Base-by-base conservation (phyloP, 2,329 filamentous ascomycete genomes). In the Ramularia collo-cygni region DNA sequence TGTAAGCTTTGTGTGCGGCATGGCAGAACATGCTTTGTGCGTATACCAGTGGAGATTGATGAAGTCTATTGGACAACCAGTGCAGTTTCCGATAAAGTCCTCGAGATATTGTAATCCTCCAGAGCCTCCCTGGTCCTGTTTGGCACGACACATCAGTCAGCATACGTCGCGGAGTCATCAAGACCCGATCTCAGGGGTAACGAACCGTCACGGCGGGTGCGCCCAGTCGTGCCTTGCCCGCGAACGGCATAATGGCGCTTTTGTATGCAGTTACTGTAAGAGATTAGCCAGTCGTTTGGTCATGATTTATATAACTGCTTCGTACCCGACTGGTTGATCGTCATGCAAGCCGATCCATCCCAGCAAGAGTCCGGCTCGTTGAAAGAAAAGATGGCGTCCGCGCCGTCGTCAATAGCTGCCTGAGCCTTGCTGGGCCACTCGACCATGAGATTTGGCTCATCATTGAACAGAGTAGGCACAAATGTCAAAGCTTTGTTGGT, bases 341-440 rank as follows among this genome's bases (percentile, higher is more conserved):
- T 57, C 61, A 80, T 55, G 65, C 79, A 74, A 48, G 75, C 65
- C 62, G 82, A 77, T 18, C 59, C 60, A 8, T 50, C 51, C 46
- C 72, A 43, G 34, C 52, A 56, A 13, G 27, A 71, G 60, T 85
- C 80, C 17, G 77, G 77, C 67, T 85, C 81, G 68, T 85, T 85
- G 72, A 83, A 83, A 60, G 70, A 69, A 52, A 83, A 68, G 35
- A 83, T 59, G 47, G 70, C 67, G 48, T 68, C 72, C 47, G 72
- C 64, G 35, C 52, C 51, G 21, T 41, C 28, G 18, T 50, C 33
- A 27, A 57, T 51, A 8, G 54, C 53, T 10, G 43, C 24, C 28
- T 52, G 44, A 13, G 47, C 55, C 21, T 44, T 45, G 10, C 36
- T 18, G 8, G 42, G 28, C 55, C 55, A 58, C n/a, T 42, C 27